Conservation (phyloP, 2,329 filamentous ascomycete genomes). For the Penicillium sp. region DNA sequence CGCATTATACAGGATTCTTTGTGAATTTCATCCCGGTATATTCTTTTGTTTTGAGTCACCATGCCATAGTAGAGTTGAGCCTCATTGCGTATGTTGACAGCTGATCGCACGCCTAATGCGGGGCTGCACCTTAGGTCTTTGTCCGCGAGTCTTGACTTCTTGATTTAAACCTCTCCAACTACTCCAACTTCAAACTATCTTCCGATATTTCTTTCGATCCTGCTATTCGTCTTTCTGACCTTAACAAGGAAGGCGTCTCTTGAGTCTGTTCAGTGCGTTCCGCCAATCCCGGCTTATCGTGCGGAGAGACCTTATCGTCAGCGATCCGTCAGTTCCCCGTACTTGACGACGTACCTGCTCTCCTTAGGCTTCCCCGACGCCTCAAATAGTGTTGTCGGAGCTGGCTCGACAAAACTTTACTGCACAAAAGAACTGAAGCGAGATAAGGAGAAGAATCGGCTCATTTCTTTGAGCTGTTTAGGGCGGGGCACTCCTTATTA, state of each 20-base stretch:
- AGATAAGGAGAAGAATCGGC: not conserved
- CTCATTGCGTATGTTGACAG: not conserved
- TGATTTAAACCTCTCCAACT: conserved; percentile 1
- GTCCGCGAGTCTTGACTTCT: not conserved
- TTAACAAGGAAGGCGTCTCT: not conserved
- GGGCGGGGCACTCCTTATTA: conserved; percentile 8
- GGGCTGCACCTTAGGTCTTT: conserved; percentile 6
- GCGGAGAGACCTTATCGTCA: conserved; percentile 21
- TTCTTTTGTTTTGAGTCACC: not conserved
- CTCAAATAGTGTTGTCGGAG: not conserved
- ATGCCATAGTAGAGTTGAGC: not conserved
- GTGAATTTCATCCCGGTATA: conserved; percentile 4
- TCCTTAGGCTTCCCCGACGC: not conserved
- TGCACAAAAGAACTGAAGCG: not conserved
- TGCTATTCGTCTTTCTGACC: not conserved
- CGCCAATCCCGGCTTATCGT: conserved; percentile 14
- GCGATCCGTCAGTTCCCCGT: conserved; percentile 10
- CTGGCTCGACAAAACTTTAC: not conserved
- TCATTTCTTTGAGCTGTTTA: conserved; percentile 1
- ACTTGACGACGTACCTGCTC: not conserved
- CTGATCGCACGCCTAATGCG: conserved; percentile 11
- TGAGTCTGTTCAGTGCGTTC: conserved; percentile 1
- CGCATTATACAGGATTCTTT: conserved; percentile 20
- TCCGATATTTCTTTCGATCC: not conserved
- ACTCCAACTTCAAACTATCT: not conserved